These are phyloP conservation scores for Serpula lacrymans DNA, from an alignment of 768 basidiomycete genomes.

Conservation along the genomic window DNA sequence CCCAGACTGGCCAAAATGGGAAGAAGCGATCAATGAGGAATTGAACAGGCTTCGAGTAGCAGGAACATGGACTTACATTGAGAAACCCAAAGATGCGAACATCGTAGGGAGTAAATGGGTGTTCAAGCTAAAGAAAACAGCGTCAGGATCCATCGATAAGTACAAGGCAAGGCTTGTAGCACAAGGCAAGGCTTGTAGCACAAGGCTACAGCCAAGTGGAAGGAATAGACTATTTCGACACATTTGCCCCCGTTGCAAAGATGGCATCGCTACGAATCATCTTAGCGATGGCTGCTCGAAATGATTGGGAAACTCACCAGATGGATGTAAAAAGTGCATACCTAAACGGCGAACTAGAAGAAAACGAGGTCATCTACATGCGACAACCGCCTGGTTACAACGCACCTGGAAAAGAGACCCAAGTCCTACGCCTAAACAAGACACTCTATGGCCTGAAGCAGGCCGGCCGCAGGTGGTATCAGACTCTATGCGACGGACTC, in stretches of 20 bases:
- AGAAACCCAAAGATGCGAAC: conserved; percentile 23
- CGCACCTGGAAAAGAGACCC: too few relatives aligned
- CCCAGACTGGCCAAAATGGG: conserved; percentile 19
- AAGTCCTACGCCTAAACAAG: too few relatives aligned
- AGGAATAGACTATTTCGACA: conserved; percentile 38
- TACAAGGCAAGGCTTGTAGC: conserved; percentile 40
- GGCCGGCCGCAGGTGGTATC: too few relatives aligned
- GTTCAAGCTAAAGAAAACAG: conserved; percentile 31
- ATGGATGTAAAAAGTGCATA: conserved; percentile 43
- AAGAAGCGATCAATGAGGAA: conserved; percentile 16
- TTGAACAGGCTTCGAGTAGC: conserved; percentile 10
- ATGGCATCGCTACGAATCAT: conserved; percentile 18
- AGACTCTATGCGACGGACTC: too few relatives aligned
- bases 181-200: conserved; percentile 39
- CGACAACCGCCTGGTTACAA: too few relatives aligned
- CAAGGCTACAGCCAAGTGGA: conserved; percentile 37
- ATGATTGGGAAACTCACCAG: conserved; percentile 32
- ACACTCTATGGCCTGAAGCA: too few relatives aligned
- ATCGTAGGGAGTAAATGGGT: conserved; percentile 36
- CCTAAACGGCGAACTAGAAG: too few relatives aligned
- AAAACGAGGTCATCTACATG: conserved; percentile 43
- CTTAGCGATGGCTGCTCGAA: conserved; percentile 30
- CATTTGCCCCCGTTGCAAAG: conserved; percentile 28
- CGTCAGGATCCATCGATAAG: conserved; percentile 21
- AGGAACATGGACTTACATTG: conserved; percentile 26